phyloP scores from a whole-genome alignment of 345 rosid species.

The Toxicodendron radicans region DNA sequence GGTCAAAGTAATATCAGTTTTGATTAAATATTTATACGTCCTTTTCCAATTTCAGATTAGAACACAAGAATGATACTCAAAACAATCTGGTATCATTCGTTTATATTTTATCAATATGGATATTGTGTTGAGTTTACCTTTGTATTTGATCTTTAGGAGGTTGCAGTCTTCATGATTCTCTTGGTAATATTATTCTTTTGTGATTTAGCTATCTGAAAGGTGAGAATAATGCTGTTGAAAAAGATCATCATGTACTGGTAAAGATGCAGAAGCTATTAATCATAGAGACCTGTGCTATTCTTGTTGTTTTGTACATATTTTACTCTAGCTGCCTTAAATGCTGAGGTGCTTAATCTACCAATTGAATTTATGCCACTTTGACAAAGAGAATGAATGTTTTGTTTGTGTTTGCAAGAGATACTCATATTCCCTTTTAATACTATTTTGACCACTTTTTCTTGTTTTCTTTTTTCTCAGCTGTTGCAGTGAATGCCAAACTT shows the following conservation, averaged over 20 bases:
- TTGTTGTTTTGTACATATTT: neutral
- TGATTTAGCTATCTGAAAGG: neutral
- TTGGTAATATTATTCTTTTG: neutral
- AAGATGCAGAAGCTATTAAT: slow-evolving; percentile 1
- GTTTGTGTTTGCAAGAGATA: neutral
- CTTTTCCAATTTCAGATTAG: neutral
- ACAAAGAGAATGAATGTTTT: neutral
- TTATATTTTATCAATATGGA: slow-evolving; percentile 5
- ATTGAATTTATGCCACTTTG: neutral
- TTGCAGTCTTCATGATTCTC: neutral
- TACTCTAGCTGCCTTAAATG: neutral
- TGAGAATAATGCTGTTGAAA: neutral
- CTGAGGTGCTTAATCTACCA: slow-evolving; percentile 11
- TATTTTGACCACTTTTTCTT: neutral
- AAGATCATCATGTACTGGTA: neutral
- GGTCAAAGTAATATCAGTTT: neutral
- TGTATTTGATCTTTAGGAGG: neutral
- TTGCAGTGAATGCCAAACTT: slow-evolving; percentile 88
- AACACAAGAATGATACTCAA: neutral
- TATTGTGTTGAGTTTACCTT: neutral
- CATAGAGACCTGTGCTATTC: neutral
- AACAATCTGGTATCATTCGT: neutral
- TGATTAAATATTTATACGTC: neutral
- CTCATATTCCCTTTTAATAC: neutral
- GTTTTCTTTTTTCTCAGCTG: slow-evolving; percentile 51